These are phyloP conservation scores for Plasmodium vivax DNA, from an alignment of 169 alveolate genomes.

Conservation along the genomic window DNA sequence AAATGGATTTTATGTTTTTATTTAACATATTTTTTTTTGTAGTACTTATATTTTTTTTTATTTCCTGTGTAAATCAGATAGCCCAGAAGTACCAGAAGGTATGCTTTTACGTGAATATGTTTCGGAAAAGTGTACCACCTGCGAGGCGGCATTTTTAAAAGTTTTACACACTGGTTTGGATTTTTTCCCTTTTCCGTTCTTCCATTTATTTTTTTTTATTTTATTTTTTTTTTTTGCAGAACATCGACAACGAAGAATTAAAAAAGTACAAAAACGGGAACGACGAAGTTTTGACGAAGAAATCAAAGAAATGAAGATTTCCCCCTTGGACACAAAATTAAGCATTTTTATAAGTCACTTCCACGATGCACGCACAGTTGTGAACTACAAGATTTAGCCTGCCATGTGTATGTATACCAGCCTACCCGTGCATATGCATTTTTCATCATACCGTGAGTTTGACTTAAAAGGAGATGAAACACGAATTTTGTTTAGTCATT, in stretches of 20 bases:
- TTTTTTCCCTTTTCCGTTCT: not conserved
- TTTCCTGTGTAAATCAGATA: constrained; percentile 71
- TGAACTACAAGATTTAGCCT: not conserved
- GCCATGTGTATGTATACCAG: not conserved
- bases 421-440: not conserved
- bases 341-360: not conserved
- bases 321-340: not conserved
- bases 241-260: constrained; percentile 65
- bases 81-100: constrained; percentile 75
- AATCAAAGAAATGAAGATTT: constrained; percentile 3
- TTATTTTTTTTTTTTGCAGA: constrained; percentile 26
- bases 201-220: not conserved
- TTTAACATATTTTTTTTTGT: constrained; percentile 71
- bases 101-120: not conserved
- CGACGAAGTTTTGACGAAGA: constrained; percentile 4
- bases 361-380: not conserved
- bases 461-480: not conserved
- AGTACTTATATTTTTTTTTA: constrained; percentile 61
- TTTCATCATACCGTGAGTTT: not conserved
- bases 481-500: not conserved
- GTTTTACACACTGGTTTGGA: not conserved
- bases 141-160: not conserved
- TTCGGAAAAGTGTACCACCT: not conserved
- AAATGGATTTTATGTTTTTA: constrained; percentile 70
- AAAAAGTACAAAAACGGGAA: constrained; percentile 8